Evolutionary conservation across 1,139 yeast genomes (phyloP), one percentile per base, ranked within the genome.

Genomic region (Citeromyces hawaiiensis): DNA sequence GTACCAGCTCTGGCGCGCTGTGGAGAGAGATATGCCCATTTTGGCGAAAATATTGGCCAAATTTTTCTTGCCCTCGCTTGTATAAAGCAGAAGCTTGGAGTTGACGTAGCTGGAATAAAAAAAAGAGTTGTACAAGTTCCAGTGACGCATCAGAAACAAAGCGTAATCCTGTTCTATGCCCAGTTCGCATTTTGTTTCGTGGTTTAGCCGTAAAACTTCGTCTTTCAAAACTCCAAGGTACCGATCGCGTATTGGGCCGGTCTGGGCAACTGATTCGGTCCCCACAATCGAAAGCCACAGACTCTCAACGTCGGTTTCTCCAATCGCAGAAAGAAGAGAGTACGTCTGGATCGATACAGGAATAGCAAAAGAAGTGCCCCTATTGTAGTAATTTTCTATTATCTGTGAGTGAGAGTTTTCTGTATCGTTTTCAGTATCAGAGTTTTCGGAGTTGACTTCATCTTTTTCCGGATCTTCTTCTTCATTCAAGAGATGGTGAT

Each of bases 271-370:
- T 1, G 96, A 81, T 0, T 94, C 79, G 1, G 94, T 77, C 1
- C 98, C 98, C 8, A 91, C 72, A 2, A 91, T 80, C 1, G 96
- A 73, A 5, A 87, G 64, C 99, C 99, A 93, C 39, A 93, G 61
- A 44, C 66, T 68, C 25, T 79, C 82, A 18, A 79, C 62, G 44
- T 72, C 66, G 2, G 86, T 81, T 51, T 83, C 91, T 42, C 87
- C 96, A 38, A 91, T 73, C 13, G 80, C 68, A 0, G 96, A 76
- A 19, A 88, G 59, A 39, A 91, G 63, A 1, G 94, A 79, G 57
- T 91, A 91, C 4, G 85, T 67, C 44, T 85, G 85, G 11, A 86
- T 72, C 0, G 96, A 72, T 3, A 83, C 69, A 0, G 97, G 82
- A 6, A 87, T 75, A 25, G 76, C 67, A 4, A 85, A 64, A 2